Percentiles rank a stretch among this genome's conserved stretches.
Conservation (phyloP, 2,329 filamentous ascomycete genomes). For the Colletotrichum orbiculare region DNA sequence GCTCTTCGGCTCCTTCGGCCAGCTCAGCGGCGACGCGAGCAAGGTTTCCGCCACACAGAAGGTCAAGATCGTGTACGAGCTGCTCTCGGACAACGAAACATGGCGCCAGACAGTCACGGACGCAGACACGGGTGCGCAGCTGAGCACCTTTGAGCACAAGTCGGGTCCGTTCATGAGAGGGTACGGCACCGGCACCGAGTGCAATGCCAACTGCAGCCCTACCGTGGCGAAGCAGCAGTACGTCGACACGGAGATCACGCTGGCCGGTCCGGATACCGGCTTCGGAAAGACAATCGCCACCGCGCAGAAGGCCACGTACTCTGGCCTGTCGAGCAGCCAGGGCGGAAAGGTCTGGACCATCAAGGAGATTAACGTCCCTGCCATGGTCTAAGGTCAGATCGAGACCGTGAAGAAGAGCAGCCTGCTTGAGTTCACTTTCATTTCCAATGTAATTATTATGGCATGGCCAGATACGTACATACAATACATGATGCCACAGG, state of each 20-base stretch:
- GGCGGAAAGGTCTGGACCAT: slow-evolving; percentile 23
- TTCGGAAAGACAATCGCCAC: slow-evolving; percentile 17
- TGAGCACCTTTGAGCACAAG: slow-evolving; percentile 48
- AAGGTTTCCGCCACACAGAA: slow-evolving; percentile 4
- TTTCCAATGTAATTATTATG: too few species aligned
- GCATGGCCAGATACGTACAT: too few species aligned
- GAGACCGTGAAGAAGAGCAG: neutral
- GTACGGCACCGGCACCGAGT: slow-evolving; percentile 53
- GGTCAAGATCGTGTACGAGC: slow-evolving; percentile 37
- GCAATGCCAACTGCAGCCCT: slow-evolving; percentile 48
- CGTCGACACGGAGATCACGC: slow-evolving; percentile 40
- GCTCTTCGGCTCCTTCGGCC: slow-evolving; percentile 51
- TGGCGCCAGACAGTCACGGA: slow-evolving; percentile 48
- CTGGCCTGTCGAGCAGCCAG: slow-evolving; percentile 16
- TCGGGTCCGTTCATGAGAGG: slow-evolving; percentile 51
- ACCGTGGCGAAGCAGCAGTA: slow-evolving; percentile 48
- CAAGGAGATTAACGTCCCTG: slow-evolving; percentile 20
- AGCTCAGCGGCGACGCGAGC: slow-evolving; percentile 38
- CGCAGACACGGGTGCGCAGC: slow-evolving; percentile 45
- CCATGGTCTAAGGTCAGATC: slow-evolving; percentile 5
- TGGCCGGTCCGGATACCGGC: slow-evolving; percentile 9
- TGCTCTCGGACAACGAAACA: slow-evolving; percentile 39
- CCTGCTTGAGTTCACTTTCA: too few species aligned
- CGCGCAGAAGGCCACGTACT: slow-evolving; percentile 19
- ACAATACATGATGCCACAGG: too few species aligned